Evolutionary conservation across 2,329 filamentous ascomycete genomes (phyloP).

Genomic region (Diaporthe capsici): DNA sequence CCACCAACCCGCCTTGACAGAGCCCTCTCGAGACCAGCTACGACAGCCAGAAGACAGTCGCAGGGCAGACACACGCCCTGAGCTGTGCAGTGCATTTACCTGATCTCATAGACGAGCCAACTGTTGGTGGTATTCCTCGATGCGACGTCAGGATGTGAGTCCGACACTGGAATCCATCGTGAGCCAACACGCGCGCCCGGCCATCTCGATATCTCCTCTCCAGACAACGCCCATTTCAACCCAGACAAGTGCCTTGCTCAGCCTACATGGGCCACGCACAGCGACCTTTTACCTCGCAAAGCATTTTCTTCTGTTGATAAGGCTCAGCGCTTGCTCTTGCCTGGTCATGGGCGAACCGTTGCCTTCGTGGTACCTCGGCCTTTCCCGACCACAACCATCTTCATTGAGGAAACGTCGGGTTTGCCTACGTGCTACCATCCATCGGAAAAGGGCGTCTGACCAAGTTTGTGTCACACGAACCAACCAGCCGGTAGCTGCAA

Average conservation of each 20-base stretch:
- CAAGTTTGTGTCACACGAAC: not conserved
- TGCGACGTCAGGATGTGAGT: not conserved
- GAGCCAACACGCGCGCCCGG: not conserved
- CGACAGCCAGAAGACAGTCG: not conserved
- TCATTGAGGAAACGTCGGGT: not conserved
- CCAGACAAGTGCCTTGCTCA: not conserved
- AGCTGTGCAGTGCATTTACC: not conserved
- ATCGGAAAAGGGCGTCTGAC: not conserved
- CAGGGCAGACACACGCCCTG: not conserved
- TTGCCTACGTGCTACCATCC: not conserved
- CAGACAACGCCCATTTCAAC: not conserved
- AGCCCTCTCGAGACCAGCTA: not conserved
- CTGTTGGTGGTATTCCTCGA: not conserved
- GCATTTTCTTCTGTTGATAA: not conserved
- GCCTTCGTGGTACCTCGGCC: not conserved
- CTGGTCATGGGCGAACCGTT: not conserved
- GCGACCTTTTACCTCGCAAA: not conserved
- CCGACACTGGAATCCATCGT: not conserved
- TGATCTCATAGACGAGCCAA: not conserved
- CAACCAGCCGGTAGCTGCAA: slow-evolving; percentile 16
- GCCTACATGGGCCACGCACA: not conserved
- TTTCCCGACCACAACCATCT: not conserved
- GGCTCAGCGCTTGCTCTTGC: not conserved
- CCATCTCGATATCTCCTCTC: not conserved
- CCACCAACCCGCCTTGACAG: slow-evolving; percentile 9